phyloP scores from a whole-genome alignment of 139 green algal genomes.

The Zygnema circumcarinatum region DNA sequence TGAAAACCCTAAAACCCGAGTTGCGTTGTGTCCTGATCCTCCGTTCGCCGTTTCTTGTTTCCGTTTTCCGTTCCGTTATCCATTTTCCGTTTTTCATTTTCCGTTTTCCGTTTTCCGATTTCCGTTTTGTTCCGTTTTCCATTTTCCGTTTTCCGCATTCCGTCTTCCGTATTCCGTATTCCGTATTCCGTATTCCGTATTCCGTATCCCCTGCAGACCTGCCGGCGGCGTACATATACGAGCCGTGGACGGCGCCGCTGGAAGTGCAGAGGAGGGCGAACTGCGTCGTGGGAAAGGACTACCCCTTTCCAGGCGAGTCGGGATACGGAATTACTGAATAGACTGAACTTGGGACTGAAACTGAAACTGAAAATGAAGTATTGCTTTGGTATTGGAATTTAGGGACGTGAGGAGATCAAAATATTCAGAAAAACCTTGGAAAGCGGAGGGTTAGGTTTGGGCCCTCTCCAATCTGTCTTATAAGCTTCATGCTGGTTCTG shows the following conservation, averaged over 20 bases:
- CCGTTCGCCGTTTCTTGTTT: background rate
- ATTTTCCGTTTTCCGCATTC: background rate
- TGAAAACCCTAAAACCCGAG: no score
- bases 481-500: background rate
- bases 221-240: conserved; percentile 93
- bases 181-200: background rate
- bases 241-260: conserved; percentile 88
- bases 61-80: background rate
- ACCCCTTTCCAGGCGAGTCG: conserved; percentile 70
- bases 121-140: no score
- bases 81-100: background rate
- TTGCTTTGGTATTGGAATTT: background rate
- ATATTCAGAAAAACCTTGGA: no score
- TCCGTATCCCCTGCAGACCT: conserved; percentile 67
- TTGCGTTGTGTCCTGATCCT: no score
- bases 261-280: conserved; percentile 83
- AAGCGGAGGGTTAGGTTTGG: no score
- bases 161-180: no score
- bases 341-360: no score
- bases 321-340: background rate
- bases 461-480: background rate
- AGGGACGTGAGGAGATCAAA: no score
- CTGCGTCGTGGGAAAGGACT: conserved; percentile 92
- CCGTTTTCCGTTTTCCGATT: background rate
- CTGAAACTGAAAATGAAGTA: no score